These are phyloP conservation scores for Spergularia azorica DNA, from an alignment of 179 eudicot species.

Conservation along the genomic window DNA sequence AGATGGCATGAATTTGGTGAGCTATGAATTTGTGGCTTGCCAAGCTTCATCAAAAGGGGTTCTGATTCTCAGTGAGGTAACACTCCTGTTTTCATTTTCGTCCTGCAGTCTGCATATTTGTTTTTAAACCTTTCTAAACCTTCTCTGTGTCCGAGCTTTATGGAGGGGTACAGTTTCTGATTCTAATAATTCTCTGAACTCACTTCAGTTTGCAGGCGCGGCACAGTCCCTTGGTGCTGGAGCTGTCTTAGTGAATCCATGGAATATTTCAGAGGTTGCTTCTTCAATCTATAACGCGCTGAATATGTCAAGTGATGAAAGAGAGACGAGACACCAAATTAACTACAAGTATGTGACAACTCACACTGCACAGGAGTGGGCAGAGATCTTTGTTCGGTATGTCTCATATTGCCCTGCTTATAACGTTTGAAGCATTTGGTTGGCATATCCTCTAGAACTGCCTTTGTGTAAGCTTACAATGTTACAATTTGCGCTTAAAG, in stretches of 20 bases:
- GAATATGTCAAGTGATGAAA: slow-evolving; percentile 72
- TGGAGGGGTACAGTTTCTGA: too few relatives aligned
- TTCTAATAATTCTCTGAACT: not conserved
- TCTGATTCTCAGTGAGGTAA: slow-evolving; percentile 63
- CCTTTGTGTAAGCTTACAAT: too few relatives aligned
- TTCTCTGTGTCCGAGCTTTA: too few relatives aligned
- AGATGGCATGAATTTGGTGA: slow-evolving; percentile 64
- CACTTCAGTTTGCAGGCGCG: slow-evolving; percentile 84
- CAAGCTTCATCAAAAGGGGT: slow-evolving; percentile 55
- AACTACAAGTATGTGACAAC: slow-evolving; percentile 71
- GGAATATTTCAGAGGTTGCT: slow-evolving; percentile 86
- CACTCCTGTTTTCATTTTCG: not conserved
- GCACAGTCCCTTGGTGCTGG: slow-evolving; percentile 95
- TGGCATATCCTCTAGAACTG: not conserved
- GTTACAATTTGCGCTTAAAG: too few relatives aligned
- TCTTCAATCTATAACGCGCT: slow-evolving; percentile 66
- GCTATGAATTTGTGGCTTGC: slow-evolving; percentile 62
- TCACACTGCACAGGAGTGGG: slow-evolving; percentile 87
- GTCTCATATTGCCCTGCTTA: not conserved
- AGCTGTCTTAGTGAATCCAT: slow-evolving; percentile 80
- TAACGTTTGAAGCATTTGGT: not conserved
- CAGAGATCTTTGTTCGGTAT: slow-evolving; percentile 77
- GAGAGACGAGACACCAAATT: slow-evolving; percentile 70
- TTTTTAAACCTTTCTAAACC: not conserved
- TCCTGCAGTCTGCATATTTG: not conserved